Base-by-base conservation (phyloP, 441 rosid species). In the Corymbia calophylla region DNA sequence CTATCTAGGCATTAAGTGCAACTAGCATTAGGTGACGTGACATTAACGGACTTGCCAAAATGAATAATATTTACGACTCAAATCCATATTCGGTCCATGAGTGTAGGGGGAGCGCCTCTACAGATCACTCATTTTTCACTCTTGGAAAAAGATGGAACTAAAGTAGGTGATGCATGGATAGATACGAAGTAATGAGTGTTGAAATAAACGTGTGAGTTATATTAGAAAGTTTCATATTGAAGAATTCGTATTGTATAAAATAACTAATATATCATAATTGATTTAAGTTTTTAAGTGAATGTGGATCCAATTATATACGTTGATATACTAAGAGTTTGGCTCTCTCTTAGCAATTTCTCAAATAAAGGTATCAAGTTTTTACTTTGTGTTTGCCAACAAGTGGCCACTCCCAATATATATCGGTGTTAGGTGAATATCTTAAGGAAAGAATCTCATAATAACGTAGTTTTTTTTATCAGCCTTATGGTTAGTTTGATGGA, bases 251-350 rank as follows among this genome's bases (percentile, higher is more conserved):
- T 39, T 39, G 44, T 39, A 39, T 39, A 39, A 39, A 39, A 6
- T 39, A 39, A 39, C 44, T 56, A 56, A 56, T 9, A 21, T 56
- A 68, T 68, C 2, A 5, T 68, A 68, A 8, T 68, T 19, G 35
- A 0, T n/a, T 1, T 62, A 29, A 62, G n/a, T 2, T 62, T 62
- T 60, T 60, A 8, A 27, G 0, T 27, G 31, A 60, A 60, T 1
- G 0, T 62, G 1, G 16, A 2, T 62, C 5, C 1, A 7, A 29
- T 0, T 62, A 14, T 0, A 62, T 62, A 62, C 14, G 32, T 4
- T 62, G 0, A 62, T 2, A 7, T 14, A 1, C 32, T 62, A 0
- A 1, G 16, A 7, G 6, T 3, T n/a, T 8, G 5, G 0, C 9
- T 62, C 18, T 15, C 4, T 62, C n/a, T 62, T 14, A 6, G 16